A percentile compares a stretch with the other conserved stretches of the same genome.
These are phyloP conservation scores for Pythium aristosporum DNA, from an alignment of 352 stramenopile species.

Conservation along the genomic window DNA sequence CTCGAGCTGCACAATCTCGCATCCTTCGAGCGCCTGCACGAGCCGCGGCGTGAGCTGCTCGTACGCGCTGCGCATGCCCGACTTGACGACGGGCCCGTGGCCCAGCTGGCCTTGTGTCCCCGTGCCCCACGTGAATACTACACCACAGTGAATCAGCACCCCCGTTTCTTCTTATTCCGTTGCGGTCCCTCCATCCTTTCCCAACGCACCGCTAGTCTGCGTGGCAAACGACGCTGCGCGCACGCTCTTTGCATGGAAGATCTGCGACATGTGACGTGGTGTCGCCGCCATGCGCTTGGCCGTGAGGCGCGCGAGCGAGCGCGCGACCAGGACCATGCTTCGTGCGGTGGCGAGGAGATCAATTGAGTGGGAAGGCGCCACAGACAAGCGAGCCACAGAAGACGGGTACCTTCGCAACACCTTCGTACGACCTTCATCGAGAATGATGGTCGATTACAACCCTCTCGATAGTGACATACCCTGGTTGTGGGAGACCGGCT, in stretches of 20 bases:
- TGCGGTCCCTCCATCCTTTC: not conserved
- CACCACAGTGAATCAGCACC: slow-evolving; percentile 2
- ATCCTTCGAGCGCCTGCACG: slow-evolving; percentile 66
- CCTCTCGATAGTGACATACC: slow-evolving; percentile 7
- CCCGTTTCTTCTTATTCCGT: too few species aligned
- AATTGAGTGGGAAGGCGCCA: slow-evolving; percentile 3
- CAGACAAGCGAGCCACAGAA: slow-evolving; percentile 19
- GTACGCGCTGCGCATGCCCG: slow-evolving; percentile 84
- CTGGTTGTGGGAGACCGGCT: too few species aligned
- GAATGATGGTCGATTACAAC: slow-evolving; percentile 13
- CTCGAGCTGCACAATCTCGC: slow-evolving; percentile 63
- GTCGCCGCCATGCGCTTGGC: slow-evolving; percentile 25
- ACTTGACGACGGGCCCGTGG: slow-evolving; percentile 76
- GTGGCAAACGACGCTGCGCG: slow-evolving; percentile 41
- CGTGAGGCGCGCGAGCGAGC: slow-evolving; percentile 32
- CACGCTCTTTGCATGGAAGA: slow-evolving; percentile 20
- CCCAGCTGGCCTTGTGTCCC: slow-evolving; percentile 85
- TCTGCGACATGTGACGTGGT: slow-evolving; percentile 17
- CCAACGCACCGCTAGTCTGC: slow-evolving; percentile 56
- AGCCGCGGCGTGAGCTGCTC: slow-evolving; percentile 77
- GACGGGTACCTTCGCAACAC: slow-evolving; percentile 28
- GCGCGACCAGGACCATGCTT: slow-evolving; percentile 56
- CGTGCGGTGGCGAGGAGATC: not conserved
- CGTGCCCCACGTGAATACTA: slow-evolving; percentile 85
- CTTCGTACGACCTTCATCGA: slow-evolving; percentile 27